Evolutionary conservation across 2,329 filamentous ascomycete genomes (phyloP), one percentile per base, ranked within the genome.

Genomic region (Cryphonectria radicalis): DNA sequence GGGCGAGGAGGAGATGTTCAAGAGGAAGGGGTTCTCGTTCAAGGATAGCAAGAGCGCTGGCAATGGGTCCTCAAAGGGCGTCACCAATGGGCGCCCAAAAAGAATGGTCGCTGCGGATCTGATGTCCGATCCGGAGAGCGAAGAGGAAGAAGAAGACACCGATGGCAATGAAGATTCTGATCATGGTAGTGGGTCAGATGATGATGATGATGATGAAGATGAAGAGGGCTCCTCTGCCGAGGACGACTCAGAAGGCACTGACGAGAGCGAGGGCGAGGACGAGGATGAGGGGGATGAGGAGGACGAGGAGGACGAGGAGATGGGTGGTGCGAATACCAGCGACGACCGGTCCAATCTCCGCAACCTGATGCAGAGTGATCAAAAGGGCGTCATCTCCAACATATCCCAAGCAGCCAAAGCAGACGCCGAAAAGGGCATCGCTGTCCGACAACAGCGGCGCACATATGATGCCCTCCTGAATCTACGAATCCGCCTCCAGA

Each of bases 401-500:
- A 80, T 88, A 60, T 83, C 84, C 1, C 85, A 91, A 77, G 91
- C 92, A 1, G 90, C 90, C 67, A 90, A 91, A 77, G 89, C 89
- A 68, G 96, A 98, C 78, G 90, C 92, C 5, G 89, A 91, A 59
- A 98, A 98, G 81, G 96, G 96, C 17, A 83, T 88, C 69, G 95
- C 95, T 0, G 93, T 99, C 53, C 95, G 94, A 76, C 86, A 90
- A 70, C 96, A 99, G 82, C 90, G 94, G 67, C 91, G 91, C 73
- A 90, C 91, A 0, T 99, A 97, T 77, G 95, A 98, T 76, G 89
- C 93, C 0, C 88, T 98, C 0, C 87, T 99, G 43, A 97, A 97
- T 81, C 88, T 94, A 19, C 91, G 96, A 28, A 98, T 99, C 78
- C 93, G 95, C 73, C 83, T 99, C 25, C 97, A 99, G 80, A 98